These are phyloP conservation scores for Neurospora sp. DNA, from an alignment of 2,329 filamentous ascomycete species.

Conservation along the genomic window DNA sequence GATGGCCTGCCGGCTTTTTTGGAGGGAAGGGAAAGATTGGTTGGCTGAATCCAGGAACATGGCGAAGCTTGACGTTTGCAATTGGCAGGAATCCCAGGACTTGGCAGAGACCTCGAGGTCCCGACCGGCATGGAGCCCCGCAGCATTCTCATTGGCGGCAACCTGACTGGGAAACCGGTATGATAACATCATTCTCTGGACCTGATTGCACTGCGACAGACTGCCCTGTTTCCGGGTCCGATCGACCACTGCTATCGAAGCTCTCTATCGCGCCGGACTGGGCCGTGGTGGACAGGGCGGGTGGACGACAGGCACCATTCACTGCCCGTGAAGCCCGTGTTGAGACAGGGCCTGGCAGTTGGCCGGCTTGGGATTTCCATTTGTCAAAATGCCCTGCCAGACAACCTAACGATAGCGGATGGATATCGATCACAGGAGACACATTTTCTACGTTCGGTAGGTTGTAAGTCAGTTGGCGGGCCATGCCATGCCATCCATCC, in stretches of 20 bases:
- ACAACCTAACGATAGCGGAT: background rate
- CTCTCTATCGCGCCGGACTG: background rate
- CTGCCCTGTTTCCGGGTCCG: background rate
- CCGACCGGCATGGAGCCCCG: constrained; percentile 1
- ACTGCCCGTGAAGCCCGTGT: background rate
- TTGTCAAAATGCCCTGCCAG: background rate
- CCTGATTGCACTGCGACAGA: constrained; percentile 7
- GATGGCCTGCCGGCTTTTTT: background rate
- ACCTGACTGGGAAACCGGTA: constrained; percentile 6
- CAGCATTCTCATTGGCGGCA: constrained; percentile 9
- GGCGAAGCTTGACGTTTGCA: background rate
- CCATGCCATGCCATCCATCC: background rate
- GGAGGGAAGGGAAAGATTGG: background rate
- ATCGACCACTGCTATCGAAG: background rate
- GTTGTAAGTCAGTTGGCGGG: background rate
- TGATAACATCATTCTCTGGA: constrained; percentile 17
- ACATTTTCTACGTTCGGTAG: background rate
- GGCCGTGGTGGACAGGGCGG: background rate
- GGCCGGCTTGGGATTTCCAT: background rate
- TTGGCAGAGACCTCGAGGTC: constrained; percentile 6
- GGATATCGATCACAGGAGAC: background rate
- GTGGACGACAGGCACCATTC: background rate
- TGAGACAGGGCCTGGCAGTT: background rate
- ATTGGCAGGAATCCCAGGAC: background rate
- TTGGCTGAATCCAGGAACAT: background rate